phyloP scores from a whole-genome alignment of 1,139 yeast species.

The Saccharomycopsis hybrid region DNA sequence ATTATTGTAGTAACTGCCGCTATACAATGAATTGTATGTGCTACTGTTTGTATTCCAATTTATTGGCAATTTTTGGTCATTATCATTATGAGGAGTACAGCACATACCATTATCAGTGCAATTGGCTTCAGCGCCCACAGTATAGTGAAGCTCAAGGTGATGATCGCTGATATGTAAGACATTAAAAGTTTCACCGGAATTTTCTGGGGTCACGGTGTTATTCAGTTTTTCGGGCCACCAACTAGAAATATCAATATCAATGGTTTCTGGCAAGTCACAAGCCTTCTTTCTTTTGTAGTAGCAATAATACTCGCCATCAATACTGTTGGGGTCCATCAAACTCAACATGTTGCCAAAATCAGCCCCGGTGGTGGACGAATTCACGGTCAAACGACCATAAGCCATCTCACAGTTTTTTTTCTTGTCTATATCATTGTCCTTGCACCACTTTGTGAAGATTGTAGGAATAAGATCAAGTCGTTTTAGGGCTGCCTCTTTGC shows the following conservation, averaged over 20 bases:
- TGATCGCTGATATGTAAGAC: slow-evolving; percentile 65
- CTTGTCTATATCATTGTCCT: background rate
- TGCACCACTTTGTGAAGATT: background rate
- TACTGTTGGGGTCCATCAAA: slow-evolving; percentile 40
- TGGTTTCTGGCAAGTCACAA: slow-evolving; percentile 40
- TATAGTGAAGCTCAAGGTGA: slow-evolving; percentile 53
- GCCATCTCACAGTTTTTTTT: slow-evolving; percentile 26
- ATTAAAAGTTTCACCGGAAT: slow-evolving; percentile 41
- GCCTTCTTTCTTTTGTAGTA: slow-evolving; percentile 39
- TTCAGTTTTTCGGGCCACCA: slow-evolving; percentile 39
- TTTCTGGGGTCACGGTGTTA: slow-evolving; percentile 31
- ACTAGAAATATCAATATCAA: slow-evolving; percentile 33
- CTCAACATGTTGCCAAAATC: slow-evolving; percentile 43
- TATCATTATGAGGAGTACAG: slow-evolving; percentile 37
- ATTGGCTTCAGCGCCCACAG: slow-evolving; percentile 54
- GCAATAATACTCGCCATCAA: slow-evolving; percentile 51
- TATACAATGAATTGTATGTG: slow-evolving; percentile 31
- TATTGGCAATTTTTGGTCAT: background rate
- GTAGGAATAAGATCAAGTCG: slow-evolving; percentile 34
- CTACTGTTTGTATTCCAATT: background rate
- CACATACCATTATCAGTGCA: slow-evolving; percentile 46
- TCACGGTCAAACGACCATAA: slow-evolving; percentile 32
- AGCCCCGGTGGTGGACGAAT: slow-evolving; percentile 32
- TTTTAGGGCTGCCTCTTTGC: slow-evolving; percentile 35
- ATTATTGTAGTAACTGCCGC: slow-evolving; percentile 34